These are phyloP conservation scores for Microbotryum saponariae DNA, from an alignment of 1,284 basidiomycete species.

Conservation along the genomic window DNA sequence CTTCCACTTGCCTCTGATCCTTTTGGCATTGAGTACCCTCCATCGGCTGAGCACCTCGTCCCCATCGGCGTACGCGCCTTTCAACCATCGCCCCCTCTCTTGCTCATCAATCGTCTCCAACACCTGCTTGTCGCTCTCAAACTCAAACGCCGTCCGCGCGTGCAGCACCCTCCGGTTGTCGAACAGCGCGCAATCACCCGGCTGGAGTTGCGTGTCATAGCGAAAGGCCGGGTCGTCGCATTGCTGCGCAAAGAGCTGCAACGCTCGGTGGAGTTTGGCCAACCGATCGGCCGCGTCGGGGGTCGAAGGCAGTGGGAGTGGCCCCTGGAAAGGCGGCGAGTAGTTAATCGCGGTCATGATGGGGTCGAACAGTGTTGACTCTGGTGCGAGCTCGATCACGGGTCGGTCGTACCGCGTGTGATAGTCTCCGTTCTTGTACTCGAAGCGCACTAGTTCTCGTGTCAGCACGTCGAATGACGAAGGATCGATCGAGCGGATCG, in stretches of 20 bases:
- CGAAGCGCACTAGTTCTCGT: conserved; percentile 64
- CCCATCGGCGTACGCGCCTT: conserved; percentile 34
- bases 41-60: conserved; percentile 32
- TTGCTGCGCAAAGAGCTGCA: conserved; percentile 56
- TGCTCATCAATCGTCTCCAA: conserved; percentile 30
- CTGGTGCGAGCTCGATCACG: conserved; percentile 59
- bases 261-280: conserved; percentile 56
- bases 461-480: conserved; percentile 56
- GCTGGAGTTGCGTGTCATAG: conserved; percentile 57
- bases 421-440: conserved; percentile 85
- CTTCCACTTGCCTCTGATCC: background rate
- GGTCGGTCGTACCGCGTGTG: conserved; percentile 72
- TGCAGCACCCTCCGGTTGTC: conserved; percentile 91
- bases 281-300: conserved; percentile 35
- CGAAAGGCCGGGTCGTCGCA: conserved; percentile 53
- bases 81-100: conserved; percentile 32
- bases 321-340: conserved; percentile 91
- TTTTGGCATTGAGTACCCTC: conserved; percentile 18
- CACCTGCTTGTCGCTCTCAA: conserved; percentile 41
- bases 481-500: conserved; percentile 51
- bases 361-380: background rate
- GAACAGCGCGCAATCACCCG: conserved; percentile 84
- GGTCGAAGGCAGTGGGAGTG: conserved; percentile 39
- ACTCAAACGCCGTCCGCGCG: conserved; percentile 67
- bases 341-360: conserved; percentile 69